Evolutionary conservation across 2,329 filamentous ascomycete genomes (phyloP).

Genomic region (Fusarium papillatum): DNA sequence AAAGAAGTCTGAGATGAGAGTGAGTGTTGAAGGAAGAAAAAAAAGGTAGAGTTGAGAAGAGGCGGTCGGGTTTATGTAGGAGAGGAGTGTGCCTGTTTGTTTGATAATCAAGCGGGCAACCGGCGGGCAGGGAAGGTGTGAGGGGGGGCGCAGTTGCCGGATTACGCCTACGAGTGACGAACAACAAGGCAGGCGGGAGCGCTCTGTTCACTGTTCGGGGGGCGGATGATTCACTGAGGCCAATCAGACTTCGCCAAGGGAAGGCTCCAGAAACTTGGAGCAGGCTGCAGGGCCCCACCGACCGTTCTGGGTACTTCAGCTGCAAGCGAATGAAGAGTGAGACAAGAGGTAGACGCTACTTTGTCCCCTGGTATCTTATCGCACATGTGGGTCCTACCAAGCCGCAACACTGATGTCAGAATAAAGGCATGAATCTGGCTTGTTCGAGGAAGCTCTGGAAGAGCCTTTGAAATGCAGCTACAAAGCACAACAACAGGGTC

Average conservation of each 20-base stretch:
- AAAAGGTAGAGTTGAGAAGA: constrained; percentile 28
- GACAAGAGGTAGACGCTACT: constrained; percentile 36
- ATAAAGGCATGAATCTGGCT: constrained; percentile 10
- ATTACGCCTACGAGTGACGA: constrained; percentile 44
- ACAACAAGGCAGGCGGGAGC: constrained; percentile 38
- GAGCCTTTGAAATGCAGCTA: constrained; percentile 4
- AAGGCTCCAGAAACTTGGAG: constrained; percentile 56
- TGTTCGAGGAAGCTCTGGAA: constrained; percentile 31
- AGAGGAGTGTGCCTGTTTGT: constrained; percentile 36
- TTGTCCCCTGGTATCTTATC: constrained; percentile 12
- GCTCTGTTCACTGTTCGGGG: constrained; percentile 33
- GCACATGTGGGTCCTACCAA: not conserved
- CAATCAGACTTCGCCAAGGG: constrained; percentile 44
- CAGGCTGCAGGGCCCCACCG: constrained; percentile 37
- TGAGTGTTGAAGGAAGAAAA: constrained; percentile 26
- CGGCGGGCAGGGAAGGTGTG: constrained; percentile 45
- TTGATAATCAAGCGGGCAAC: constrained; percentile 42
- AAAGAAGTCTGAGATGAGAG: constrained; percentile 21
- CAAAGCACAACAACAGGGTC: not conserved
- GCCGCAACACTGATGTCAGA: constrained; percentile 34
- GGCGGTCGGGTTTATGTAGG: constrained; percentile 49
- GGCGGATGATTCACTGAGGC: constrained; percentile 54
- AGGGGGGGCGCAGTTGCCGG: constrained; percentile 43
- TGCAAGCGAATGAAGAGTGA: constrained; percentile 6
- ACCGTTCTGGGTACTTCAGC: constrained; percentile 40